phyloP scores from a whole-genome alignment of 441 rosid genomes.

The Pelargonium citronellum region DNA sequence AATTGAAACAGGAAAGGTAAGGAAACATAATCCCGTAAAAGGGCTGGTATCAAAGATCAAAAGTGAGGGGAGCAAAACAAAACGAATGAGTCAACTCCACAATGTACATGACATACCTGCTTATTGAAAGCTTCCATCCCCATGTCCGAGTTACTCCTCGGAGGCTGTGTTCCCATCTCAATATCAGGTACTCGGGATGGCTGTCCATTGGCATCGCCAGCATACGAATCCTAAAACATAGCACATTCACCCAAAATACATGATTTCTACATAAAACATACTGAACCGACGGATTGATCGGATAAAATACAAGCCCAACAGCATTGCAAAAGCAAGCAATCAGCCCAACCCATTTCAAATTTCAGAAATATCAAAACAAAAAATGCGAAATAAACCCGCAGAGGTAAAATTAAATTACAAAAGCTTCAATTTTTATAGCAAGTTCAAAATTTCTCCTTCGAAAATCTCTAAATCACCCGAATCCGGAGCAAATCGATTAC shows the following conservation, averaged over 20 bases:
- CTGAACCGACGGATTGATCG: no score
- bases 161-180: conserved; percentile 47
- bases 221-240: conserved; percentile 43
- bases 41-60: not conserved
- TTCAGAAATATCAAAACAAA: no score
- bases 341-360: no score
- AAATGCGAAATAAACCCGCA: no score
- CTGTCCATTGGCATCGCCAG: conserved; percentile 31
- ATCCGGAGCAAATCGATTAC: not conserved
- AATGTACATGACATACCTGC: conserved; percentile 35
- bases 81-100: not conserved
- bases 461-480: not conserved
- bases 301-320: no score
- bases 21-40: not conserved
- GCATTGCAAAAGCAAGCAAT: no score
- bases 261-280: no score
- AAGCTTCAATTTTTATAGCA: not conserved
- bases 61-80: not conserved
- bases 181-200: conserved; percentile 36
- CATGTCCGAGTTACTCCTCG: conserved; percentile 40
- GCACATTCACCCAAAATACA: not conserved
- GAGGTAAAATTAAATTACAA: no score
- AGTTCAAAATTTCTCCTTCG: not conserved
- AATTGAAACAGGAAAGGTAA: conserved; percentile 12
- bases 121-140: conserved; percentile 63